Evolutionary conservation across 352 stramenopile genomes (phyloP).

Genomic region (Phytopythium oedochilum): DNA sequence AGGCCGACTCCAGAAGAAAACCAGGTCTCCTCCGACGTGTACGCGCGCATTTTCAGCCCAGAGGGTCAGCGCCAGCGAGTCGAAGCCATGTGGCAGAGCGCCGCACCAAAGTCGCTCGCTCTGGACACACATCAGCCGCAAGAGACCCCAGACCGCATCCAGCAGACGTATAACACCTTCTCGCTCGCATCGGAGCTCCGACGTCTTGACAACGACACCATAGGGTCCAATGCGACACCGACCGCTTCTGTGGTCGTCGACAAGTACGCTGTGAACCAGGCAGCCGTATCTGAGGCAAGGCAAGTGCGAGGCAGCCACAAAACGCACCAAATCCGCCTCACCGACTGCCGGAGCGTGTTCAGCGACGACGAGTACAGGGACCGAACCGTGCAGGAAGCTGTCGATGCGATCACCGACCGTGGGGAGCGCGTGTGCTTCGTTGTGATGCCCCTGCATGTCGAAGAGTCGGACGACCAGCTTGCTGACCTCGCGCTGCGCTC

Average conservation of each 20-base stretch:
- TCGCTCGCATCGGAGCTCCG: conserved; percentile 17
- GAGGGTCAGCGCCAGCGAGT: conserved; percentile 17
- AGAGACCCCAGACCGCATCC: neutral
- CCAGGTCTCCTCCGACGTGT: neutral
- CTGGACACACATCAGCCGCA: neutral
- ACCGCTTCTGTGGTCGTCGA: neutral
- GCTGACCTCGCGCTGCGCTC: conserved; percentile 34
- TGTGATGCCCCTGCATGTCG: conserved; percentile 10
- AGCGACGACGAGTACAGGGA: conserved; percentile 47
- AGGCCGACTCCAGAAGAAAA: neutral
- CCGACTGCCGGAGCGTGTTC: conserved; percentile 36
- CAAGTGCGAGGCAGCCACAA: neutral
- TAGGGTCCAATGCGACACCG: neutral
- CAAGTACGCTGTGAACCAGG: too few species aligned
- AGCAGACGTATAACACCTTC: conserved; percentile 36
- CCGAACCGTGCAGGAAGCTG: conserved; percentile 26
- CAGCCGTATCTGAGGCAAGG: neutral
- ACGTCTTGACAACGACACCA: neutral
- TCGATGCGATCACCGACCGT: conserved; percentile 11
- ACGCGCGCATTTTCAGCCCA: conserved; percentile 13
- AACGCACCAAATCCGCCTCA: conserved; percentile 26
- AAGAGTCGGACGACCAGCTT: conserved; percentile 9
- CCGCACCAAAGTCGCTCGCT: conserved; percentile 28
- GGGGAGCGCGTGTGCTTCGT: conserved; percentile 27
- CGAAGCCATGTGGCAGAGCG: conserved; percentile 59